Evolutionary conservation across 2,329 filamentous ascomycete genomes (phyloP), one percentile per base, ranked within the genome.

Genomic region (Amesomyces nigricolor): DNA sequence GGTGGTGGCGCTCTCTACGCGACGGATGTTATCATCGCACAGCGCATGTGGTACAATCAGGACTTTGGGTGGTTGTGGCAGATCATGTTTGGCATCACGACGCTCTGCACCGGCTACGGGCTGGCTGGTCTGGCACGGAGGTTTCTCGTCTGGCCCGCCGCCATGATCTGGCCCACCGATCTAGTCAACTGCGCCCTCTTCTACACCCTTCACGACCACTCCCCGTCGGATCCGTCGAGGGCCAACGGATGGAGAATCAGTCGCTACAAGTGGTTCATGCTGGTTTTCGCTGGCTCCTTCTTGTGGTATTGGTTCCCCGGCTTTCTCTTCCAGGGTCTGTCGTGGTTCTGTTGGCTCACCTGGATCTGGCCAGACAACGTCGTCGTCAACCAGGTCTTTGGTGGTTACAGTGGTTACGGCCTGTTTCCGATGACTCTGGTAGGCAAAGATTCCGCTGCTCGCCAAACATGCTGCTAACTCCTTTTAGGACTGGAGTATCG

Each of bases 91-190:
- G 78, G 76, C 53, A 75, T 85, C 56, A 82, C 80, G 3, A 84
- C 80, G 1, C 79, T 85, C 56, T 75, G 82, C 63, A 81, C 83
- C 56, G 84, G 84, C 5, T 85, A 85, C 59, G 82, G 83, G 2
- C 71, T 86, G 30, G 83, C 83, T 7, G 83, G 83, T 2, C 66
- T 86, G 54, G 73, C 76, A 29, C 73, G 81, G 19, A 75, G 80
- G 37, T 86, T 82, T 68, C 74, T 86, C 29, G 76, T 82, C 26
- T 79, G 73, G 68, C 83, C 81, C 1, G 80, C 82, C 2, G 76
- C 80, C 51, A 85, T 85, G 81, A 79, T 86, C 50, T 86, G 82
- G 82, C 82, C 82, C 1, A 74, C 77, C 19, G 76, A 79, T 29
- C 71, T 83, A 35, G 79, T 85, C 64, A 86, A 83, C 64, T 76